Conservation (phyloP, 257 asterid genomes). For the Ilex asprella region DNA sequence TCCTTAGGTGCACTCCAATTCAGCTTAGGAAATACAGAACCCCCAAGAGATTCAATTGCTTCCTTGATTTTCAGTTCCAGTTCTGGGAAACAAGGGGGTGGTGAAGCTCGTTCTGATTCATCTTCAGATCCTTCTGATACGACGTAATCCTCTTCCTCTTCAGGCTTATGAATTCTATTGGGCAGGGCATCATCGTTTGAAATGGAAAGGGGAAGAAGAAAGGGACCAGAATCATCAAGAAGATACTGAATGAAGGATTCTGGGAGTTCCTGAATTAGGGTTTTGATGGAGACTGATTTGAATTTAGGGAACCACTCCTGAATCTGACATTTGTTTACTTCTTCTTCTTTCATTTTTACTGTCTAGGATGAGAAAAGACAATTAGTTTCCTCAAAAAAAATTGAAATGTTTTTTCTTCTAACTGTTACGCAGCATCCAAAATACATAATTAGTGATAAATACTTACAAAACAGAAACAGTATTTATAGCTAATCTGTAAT, state of each 20-base stretch:
- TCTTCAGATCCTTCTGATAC: slow-evolving; percentile 55
- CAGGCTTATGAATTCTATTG: slow-evolving; percentile 61
- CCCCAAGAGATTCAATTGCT: slow-evolving; percentile 71
- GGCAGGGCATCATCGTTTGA: slow-evolving; percentile 67
- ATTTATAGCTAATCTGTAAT: too few relatives aligned
- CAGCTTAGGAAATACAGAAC: slow-evolving; percentile 80
- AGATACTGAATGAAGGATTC: slow-evolving; percentile 66
- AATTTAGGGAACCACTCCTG: slow-evolving; percentile 92
- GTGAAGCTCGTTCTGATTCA: slow-evolving; percentile 54
- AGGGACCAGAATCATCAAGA: slow-evolving; percentile 57
- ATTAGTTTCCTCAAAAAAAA: background rate
- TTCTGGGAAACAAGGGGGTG: slow-evolving; percentile 73
- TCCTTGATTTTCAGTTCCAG: slow-evolving; percentile 50
- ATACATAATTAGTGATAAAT: background rate
- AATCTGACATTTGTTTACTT: slow-evolving; percentile 77
- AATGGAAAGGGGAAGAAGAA: slow-evolving; percentile 72
- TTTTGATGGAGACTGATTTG: slow-evolving; percentile 55
- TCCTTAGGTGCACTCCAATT: slow-evolving; percentile 97
- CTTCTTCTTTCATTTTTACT: slow-evolving; percentile 57
- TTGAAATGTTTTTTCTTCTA: background rate
- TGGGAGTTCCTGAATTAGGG: slow-evolving; percentile 62
- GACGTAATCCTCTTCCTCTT: slow-evolving; percentile 61
- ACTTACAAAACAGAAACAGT: too few relatives aligned
- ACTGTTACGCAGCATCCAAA: background rate
- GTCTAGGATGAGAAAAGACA: too few relatives aligned